Percentiles rank a stretch among this genome's conserved stretches.
Evolutionary conservation across 106 monocot genomes (phyloP).

Genomic region (Dendrobium catenatum): DNA sequence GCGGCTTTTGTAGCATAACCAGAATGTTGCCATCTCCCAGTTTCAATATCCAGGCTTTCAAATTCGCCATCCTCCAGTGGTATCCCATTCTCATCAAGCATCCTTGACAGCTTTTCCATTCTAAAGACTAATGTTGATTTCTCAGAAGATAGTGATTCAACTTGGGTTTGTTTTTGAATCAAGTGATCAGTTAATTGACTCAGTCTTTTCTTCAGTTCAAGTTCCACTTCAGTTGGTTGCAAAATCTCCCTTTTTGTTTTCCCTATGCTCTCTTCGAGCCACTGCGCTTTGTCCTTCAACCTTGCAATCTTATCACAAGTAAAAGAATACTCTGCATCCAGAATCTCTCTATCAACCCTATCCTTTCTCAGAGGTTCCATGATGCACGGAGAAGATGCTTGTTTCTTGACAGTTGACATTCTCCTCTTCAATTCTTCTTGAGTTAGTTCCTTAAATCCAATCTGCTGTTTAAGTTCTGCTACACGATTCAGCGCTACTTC

Average conservation of each 20-base stretch:
- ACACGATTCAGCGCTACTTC: conserved; percentile 52
- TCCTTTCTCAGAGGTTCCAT: conserved; percentile 37
- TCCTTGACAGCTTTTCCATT: conserved; percentile 49
- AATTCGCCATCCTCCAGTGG: conserved; percentile 13
- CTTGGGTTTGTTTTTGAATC: conserved; percentile 94
- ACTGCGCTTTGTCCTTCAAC: conserved; percentile 67
- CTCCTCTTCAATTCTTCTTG: conserved; percentile 54
- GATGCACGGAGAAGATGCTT: conserved; percentile 21
- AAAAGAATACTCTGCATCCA: conserved; percentile 79
- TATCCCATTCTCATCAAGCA: conserved; percentile 43
- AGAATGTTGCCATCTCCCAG: conserved; percentile 20
- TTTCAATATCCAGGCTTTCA: conserved; percentile 49
- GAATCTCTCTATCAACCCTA: conserved; percentile 48
- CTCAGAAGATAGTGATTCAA: conserved; percentile 84
- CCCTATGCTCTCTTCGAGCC: conserved; percentile 62
- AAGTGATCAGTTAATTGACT: conserved; percentile 83
- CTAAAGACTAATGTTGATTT: conserved; percentile 71
- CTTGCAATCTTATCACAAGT: conserved; percentile 49
- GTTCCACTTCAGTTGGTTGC: conserved; percentile 66
- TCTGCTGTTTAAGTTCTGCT: conserved; percentile 52
- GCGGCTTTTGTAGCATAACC: conserved; percentile 13
- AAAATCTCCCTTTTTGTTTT: conserved; percentile 39
- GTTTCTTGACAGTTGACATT: conserved; percentile 31
- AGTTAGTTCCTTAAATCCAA: conserved; percentile 58
- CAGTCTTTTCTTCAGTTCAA: conserved; percentile 70